Conservation (phyloP, 2,329 filamentous ascomycete genomes). For the Thielaviopsis ethacetica region DNA sequence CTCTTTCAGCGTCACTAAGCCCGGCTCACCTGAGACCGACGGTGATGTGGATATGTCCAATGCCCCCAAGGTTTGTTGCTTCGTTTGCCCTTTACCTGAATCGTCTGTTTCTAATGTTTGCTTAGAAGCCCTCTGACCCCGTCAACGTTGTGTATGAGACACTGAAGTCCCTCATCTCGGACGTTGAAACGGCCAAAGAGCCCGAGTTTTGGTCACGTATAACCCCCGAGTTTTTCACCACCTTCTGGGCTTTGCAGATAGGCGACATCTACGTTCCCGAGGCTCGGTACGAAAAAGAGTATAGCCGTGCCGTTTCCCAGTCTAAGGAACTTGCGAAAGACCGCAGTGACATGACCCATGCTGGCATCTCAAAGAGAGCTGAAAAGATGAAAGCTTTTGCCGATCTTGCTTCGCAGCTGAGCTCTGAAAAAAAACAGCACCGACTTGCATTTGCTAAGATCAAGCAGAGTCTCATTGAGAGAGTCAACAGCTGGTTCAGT, state of each 20-base stretch:
- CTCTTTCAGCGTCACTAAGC: slow-evolving; percentile 37
- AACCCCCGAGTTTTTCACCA: slow-evolving; percentile 67
- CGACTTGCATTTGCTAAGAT: slow-evolving; percentile 9
- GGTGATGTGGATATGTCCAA: slow-evolving; percentile 11
- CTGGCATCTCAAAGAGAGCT: slow-evolving; percentile 49
- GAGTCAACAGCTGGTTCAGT: slow-evolving; percentile 66
- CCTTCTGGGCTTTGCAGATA: slow-evolving; percentile 82
- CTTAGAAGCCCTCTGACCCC: background rate
- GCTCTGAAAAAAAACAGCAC: slow-evolving; percentile 13
- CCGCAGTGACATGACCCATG: slow-evolving; percentile 53
- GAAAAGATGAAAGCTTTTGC: slow-evolving; percentile 52
- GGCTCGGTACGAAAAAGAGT: slow-evolving; percentile 63
- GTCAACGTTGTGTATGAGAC: slow-evolving; percentile 8
- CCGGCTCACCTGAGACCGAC: slow-evolving; percentile 1
- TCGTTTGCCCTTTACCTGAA: background rate
- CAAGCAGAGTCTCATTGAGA: slow-evolving; percentile 52
- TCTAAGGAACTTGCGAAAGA: slow-evolving; percentile 52
- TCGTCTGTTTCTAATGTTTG: background rate
- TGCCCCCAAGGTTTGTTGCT: slow-evolving; percentile 4
- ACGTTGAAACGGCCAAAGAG: slow-evolving; percentile 45
- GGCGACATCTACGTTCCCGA: slow-evolving; percentile 66
- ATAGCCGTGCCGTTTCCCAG: slow-evolving; percentile 49
- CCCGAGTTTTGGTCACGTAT: slow-evolving; percentile 51
- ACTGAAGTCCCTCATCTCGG: slow-evolving; percentile 56
- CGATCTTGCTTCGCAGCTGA: slow-evolving; percentile 28